phyloP scores from a whole-genome alignment of 2,329 filamentous ascomycete species.

The Xylariaceae sp. region DNA sequence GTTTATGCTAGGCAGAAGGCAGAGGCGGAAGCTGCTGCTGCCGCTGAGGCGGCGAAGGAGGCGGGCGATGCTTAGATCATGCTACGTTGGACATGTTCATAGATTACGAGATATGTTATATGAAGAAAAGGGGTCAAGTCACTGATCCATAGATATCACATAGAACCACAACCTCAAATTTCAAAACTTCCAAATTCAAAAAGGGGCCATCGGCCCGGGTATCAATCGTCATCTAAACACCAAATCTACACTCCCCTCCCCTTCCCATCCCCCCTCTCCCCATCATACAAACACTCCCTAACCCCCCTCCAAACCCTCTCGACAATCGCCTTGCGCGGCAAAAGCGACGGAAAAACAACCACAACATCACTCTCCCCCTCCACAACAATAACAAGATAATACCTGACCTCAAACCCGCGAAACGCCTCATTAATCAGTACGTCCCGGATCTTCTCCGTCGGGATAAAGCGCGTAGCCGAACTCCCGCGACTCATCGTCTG shows the following conservation, averaged over 20 bases:
- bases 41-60: slow-evolving; percentile 31
- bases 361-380: slow-evolving; percentile 83
- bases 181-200: too few relatives aligned
- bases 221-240: too few relatives aligned
- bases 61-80: not conserved
- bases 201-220: too few relatives aligned
- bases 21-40: slow-evolving; percentile 16
- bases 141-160: too few relatives aligned
- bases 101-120: too few relatives aligned
- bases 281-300: slow-evolving; percentile 73
- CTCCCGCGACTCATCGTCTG: slow-evolving; percentile 53
- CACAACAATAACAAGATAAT: slow-evolving; percentile 85
- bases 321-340: slow-evolving; percentile 69
- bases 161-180: too few relatives aligned
- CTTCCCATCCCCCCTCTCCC: slow-evolving; percentile 20
- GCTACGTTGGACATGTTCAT: too few relatives aligned
- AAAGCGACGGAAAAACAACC: slow-evolving; percentile 83
- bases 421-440: slow-evolving; percentile 95
- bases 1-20: slow-evolving; percentile 22
- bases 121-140: too few relatives aligned
- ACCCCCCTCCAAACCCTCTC: slow-evolving; percentile 88
- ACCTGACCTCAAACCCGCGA: slow-evolving; percentile 81
- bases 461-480: slow-evolving; percentile 58
- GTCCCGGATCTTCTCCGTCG: slow-evolving; percentile 86
- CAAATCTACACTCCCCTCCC: not conserved